Evolutionary conservation across 176 grass and related monocot species (phyloP).

Genomic region (Bonia amplexicaulis): DNA sequence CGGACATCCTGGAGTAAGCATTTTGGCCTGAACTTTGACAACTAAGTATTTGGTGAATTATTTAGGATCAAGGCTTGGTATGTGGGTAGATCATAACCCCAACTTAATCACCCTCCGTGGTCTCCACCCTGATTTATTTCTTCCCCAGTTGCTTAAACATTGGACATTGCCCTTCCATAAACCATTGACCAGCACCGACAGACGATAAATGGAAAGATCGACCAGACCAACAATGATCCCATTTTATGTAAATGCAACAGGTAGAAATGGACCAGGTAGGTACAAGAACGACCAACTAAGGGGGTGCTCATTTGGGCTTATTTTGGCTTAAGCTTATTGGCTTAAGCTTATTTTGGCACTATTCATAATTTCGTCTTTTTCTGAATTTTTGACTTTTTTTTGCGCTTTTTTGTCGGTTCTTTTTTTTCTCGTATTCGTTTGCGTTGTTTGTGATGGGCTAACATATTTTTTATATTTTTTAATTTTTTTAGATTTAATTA

Average conservation of each 20-base stretch:
- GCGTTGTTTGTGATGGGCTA: too few relatives aligned
- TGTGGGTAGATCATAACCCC: neutral
- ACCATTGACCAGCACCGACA: conserved; percentile 1
- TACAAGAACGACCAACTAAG: conserved; percentile 20
- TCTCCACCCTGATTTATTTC: neutral
- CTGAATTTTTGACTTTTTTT: too few relatives aligned
- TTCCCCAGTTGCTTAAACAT: neutral
- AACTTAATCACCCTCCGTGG: neutral
- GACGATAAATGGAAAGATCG: conserved; percentile 9
- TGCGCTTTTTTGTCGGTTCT: too few relatives aligned
- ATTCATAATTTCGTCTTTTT: too few relatives aligned
- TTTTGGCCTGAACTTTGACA: neutral
- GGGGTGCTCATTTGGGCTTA: too few relatives aligned
- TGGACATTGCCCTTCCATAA: neutral
- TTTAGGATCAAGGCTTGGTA: neutral
- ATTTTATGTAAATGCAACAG: neutral
- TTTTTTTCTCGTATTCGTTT: too few relatives aligned
- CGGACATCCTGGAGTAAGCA: neutral
- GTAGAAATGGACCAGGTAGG: conserved; percentile 24
- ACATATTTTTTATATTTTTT: too few relatives aligned
- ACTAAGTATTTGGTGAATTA: neutral
- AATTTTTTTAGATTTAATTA: too few relatives aligned
- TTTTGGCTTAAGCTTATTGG: too few relatives aligned
- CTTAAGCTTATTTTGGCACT: too few relatives aligned
- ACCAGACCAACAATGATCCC: neutral